Conservation (phyloP, 2,329 filamentous ascomycete genomes). For the Diaporthe batatas region DNA sequence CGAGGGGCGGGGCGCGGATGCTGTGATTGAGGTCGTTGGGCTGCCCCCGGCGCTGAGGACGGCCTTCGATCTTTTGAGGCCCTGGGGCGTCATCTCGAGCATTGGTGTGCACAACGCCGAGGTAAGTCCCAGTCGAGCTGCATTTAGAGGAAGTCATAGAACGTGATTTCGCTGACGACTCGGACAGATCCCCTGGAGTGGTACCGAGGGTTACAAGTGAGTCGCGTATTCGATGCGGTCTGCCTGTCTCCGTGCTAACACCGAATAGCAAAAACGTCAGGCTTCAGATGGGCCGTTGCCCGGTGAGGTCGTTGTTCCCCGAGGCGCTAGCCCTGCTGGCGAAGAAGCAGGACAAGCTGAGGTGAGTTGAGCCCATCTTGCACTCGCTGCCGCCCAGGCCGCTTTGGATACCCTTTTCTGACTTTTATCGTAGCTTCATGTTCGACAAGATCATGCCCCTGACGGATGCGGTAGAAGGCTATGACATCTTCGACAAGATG, state of each 20-base stretch:
- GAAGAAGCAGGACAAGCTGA: conserved; percentile 74
- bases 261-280: conserved; percentile 75
- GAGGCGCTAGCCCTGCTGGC: conserved; percentile 75
- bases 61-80: conserved; percentile 78
- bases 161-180: conserved; percentile 1
- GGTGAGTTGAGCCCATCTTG: conserved; percentile 61
- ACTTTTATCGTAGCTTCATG: conserved; percentile 72
- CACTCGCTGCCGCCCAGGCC: conserved; percentile 40
- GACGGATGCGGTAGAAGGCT: conserved; percentile 74
- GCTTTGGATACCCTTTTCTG: conserved; percentile 29
- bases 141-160: background rate
- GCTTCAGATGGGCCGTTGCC: conserved; percentile 82
- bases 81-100: conserved; percentile 80
- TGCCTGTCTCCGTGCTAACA: conserved; percentile 44
- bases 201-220: conserved; percentile 71
- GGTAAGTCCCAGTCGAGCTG: conserved; percentile 57
- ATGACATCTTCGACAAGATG: conserved; percentile 79
- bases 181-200: conserved; percentile 74
- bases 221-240: conserved; percentile 43
- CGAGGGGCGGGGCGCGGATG: conserved; percentile 85
- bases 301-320: conserved; percentile 77
- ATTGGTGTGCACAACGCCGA: conserved; percentile 83
- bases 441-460: conserved; percentile 81
- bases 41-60: conserved; percentile 76
- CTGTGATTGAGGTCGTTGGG: conserved; percentile 84